phyloP scores from a whole-genome alignment of 352 stramenopile genomes.

The Globisporangium barbulae region DNA sequence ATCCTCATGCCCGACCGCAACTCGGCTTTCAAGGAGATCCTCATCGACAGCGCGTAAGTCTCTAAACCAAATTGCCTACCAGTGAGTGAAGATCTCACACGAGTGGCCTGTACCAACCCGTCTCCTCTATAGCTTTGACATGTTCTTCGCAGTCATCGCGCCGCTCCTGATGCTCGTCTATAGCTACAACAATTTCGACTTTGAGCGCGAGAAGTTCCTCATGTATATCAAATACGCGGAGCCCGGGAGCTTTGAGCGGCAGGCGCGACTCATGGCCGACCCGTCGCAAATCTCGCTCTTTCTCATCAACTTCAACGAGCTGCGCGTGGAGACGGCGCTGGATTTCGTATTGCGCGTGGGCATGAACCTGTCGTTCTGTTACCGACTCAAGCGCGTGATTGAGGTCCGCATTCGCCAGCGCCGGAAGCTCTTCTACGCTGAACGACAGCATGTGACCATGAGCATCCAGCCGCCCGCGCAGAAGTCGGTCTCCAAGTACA shows the following conservation, averaged over 20 bases:
- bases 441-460: conserved; percentile 1
- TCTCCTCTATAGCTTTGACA: conserved; percentile 25
- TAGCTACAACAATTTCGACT: conserved; percentile 30
- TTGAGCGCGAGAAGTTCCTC: conserved; percentile 25
- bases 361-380: conserved; percentile 33
- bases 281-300: conserved; percentile 32
- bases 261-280: conserved; percentile 27
- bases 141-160: conserved; percentile 30
- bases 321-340: conserved; percentile 20
- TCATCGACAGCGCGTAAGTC: conserved; percentile 35
- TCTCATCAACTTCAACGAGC: conserved; percentile 26
- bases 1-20: conserved; percentile 23
- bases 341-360: conserved; percentile 29
- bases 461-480: not conserved
- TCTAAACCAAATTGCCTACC: not conserved
- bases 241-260: conserved; percentile 29
- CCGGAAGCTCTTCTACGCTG: conserved; percentile 8
- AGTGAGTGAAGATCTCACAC: not conserved
- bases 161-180: conserved; percentile 31
- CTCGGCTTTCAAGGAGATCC: conserved; percentile 28
- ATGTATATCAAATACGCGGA: conserved; percentile 20
- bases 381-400: conserved; percentile 31
- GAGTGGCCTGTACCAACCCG: not conserved
- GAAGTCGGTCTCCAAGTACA: conserved; percentile 1
- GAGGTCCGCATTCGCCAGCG: conserved; percentile 19